phyloP scores from a whole-genome alignment of 2,329 filamentous ascomycete species.

The Nakataea oryzae region DNA sequence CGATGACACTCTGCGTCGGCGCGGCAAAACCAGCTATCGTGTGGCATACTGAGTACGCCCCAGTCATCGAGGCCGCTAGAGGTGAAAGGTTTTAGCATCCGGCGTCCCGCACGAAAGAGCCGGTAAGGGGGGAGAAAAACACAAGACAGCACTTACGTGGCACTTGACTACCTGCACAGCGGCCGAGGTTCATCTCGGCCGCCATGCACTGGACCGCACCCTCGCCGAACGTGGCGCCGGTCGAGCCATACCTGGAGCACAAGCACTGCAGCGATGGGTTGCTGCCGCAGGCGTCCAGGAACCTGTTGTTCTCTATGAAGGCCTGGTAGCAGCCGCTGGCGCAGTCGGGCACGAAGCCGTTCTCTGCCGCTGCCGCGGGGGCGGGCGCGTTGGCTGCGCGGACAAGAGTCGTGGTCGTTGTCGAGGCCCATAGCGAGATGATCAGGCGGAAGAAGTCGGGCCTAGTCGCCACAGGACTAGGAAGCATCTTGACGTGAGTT shows the following conservation, averaged over 20 bases:
- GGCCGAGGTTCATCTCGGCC: slow-evolving; percentile 25
- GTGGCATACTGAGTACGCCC: not conserved
- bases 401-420: slow-evolving; percentile 8
- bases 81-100: not conserved
- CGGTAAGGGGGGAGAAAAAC: not conserved
- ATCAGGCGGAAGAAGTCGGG: slow-evolving; percentile 16
- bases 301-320: slow-evolving; percentile 53
- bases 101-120: too few relatives aligned
- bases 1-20: not conserved
- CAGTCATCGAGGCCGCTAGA: not conserved
- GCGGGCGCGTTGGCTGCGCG: slow-evolving; percentile 7
- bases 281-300: slow-evolving; percentile 33
- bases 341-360: slow-evolving; percentile 41
- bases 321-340: slow-evolving; percentile 49
- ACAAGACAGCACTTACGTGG: not conserved
- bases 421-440: slow-evolving; percentile 19
- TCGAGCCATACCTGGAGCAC: slow-evolving; percentile 46
- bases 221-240: slow-evolving; percentile 62
- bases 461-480: slow-evolving; percentile 30
- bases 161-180: not conserved
- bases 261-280: slow-evolving; percentile 49
- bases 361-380: slow-evolving; percentile 14
- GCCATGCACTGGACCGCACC: slow-evolving; percentile 58
- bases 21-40: not conserved
- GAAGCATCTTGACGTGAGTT: slow-evolving; percentile 21